Evolutionary conservation across 179 eudicot species (phyloP).

Genomic region (Camellia oleifera): DNA sequence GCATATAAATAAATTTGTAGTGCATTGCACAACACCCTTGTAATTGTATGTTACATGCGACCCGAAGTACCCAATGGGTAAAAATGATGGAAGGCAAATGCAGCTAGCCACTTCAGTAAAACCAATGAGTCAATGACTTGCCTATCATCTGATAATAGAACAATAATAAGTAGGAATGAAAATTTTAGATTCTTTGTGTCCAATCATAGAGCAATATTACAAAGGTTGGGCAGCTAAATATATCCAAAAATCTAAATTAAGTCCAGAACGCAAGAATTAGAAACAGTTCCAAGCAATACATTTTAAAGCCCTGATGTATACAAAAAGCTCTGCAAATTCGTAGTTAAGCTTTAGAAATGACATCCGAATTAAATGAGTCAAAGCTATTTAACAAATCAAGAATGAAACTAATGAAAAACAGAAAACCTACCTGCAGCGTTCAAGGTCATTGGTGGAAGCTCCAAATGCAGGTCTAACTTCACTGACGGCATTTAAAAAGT

Average conservation of each 20-base stretch:
- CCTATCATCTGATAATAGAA: not conserved
- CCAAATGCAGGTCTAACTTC: slow-evolving; percentile 97
- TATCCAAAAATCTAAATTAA: not conserved
- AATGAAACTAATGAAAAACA: not conserved
- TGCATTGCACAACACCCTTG: not conserved
- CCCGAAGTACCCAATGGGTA: too few species aligned
- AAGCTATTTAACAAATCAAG: not conserved
- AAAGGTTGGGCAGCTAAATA: too few species aligned
- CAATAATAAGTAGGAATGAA: not conserved
- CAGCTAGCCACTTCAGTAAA: not conserved
- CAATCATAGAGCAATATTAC: too few species aligned
- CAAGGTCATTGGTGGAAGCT: slow-evolving; percentile 92
- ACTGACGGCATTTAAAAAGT: slow-evolving; percentile 70
- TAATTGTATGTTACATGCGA: too few species aligned
- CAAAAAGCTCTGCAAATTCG: not conserved
- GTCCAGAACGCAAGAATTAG: not conserved
- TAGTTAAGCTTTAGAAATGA: not conserved
- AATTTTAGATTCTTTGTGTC: too few species aligned
- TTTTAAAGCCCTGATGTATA: not conserved
- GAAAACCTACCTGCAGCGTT: slow-evolving; percentile 71
- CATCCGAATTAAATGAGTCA: not conserved
- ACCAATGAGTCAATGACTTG: not conserved
- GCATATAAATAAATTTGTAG: not conserved
- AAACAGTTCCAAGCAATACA: not conserved
- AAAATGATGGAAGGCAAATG: too few species aligned